phyloP scores from a whole-genome alignment of 2,329 filamentous ascomycete species.

The Calycina marina region DNA sequence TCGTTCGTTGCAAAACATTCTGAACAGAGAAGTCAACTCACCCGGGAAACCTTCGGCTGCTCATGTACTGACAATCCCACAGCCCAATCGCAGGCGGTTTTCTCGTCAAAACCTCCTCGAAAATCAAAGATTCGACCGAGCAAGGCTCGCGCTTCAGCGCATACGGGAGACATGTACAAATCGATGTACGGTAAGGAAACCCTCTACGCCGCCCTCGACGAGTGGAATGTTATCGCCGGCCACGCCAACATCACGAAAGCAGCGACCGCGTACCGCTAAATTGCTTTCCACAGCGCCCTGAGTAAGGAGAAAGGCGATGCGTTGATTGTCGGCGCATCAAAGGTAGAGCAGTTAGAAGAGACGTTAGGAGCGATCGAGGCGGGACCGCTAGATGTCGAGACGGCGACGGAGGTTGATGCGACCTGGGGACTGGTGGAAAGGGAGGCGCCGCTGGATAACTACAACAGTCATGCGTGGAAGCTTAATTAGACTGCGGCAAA shows the following conservation, averaged over 20 bases:
- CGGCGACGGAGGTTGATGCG: conserved; percentile 5
- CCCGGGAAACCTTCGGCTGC: too few relatives aligned
- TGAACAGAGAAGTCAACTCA: too few relatives aligned
- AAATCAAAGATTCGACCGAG: neutral
- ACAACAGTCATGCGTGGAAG: neutral
- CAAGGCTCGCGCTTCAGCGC: conserved; percentile 1
- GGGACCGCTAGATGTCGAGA: conserved; percentile 9
- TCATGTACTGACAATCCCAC: too few relatives aligned
- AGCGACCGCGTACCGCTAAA: conserved; percentile 24
- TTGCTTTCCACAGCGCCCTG: conserved; percentile 18
- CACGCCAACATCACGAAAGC: conserved; percentile 1
- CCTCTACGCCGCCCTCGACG: neutral
- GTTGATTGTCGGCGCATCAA: conserved; percentile 15
- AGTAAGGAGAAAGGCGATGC: conserved; percentile 16
- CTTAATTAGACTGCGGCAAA: too few relatives aligned
- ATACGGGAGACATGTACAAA: neutral
- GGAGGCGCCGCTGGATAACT: conserved; percentile 1
- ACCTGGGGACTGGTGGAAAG: conserved; percentile 5
- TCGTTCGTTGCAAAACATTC: too few relatives aligned
- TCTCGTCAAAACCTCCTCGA: conserved; percentile 30
- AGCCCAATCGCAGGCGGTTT: conserved; percentile 69
- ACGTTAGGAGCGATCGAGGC: conserved; percentile 5
- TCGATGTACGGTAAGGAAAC: neutral
- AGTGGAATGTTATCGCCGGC: conserved; percentile 1
- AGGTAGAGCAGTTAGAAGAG: conserved; percentile 8